phyloP scores from a whole-genome alignment of 2,329 filamentous ascomycete species.

The Aspergillus japonicus region DNA sequence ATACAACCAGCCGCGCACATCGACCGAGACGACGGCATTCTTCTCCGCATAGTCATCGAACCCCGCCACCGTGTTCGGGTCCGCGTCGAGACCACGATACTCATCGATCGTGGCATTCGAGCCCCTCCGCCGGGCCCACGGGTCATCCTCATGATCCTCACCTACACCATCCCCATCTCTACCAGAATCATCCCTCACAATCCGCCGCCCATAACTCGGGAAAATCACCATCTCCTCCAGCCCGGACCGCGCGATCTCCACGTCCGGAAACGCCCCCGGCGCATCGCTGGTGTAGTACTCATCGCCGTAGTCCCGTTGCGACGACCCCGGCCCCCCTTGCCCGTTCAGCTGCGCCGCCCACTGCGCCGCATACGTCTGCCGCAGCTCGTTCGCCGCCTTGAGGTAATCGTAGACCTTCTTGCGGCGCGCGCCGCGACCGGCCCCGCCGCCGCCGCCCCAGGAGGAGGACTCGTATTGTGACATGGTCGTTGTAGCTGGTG shows the following conservation, averaged over 20 bases:
- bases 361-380: slow-evolving; percentile 64
- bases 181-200: slow-evolving; percentile 53
- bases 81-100: slow-evolving; percentile 57
- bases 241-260: slow-evolving; percentile 74
- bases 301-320: slow-evolving; percentile 37
- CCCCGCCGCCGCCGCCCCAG: slow-evolving; percentile 23
- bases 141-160: too few species aligned
- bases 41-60: slow-evolving; percentile 80
- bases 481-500: slow-evolving; percentile 19
- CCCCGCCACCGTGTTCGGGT: slow-evolving; percentile 57
- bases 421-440: slow-evolving; percentile 64
- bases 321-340: background rate
- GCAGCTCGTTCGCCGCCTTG: slow-evolving; percentile 69
- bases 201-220: slow-evolving; percentile 82
- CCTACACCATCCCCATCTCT: background rate
- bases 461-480: slow-evolving; percentile 27
- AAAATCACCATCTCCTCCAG: slow-evolving; percentile 94
- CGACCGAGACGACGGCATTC: slow-evolving; percentile 85
- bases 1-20: slow-evolving; percentile 95
- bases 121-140: slow-evolving; percentile 23
- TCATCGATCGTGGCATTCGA: slow-evolving; percentile 37
- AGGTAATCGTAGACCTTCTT: slow-evolving; percentile 74
- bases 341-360: slow-evolving; percentile 48
- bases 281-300: slow-evolving; percentile 50
- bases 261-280: slow-evolving; percentile 78